Evolutionary conservation across 768 basidiomycete genomes (phyloP).

Genomic region (Candolleomyces efflorescens): DNA sequence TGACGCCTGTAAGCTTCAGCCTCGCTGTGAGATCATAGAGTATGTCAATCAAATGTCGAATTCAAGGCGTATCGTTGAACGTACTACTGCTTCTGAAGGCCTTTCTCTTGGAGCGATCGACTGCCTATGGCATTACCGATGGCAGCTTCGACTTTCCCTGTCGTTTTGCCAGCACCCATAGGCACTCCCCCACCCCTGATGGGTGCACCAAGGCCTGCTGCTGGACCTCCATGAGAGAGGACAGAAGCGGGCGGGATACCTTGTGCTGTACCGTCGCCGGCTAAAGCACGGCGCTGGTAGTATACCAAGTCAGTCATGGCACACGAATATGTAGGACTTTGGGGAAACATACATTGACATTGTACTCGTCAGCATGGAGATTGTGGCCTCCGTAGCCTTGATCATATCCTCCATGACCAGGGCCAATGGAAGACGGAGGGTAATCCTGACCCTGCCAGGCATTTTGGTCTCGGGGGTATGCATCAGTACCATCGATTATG

Average conservation of each 20-base stretch:
- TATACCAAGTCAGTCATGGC: background rate
- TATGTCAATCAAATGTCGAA: background rate
- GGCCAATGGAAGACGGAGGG: background rate
- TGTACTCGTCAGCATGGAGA: background rate
- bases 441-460: background rate
- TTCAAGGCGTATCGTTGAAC: constrained; percentile 12
- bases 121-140: constrained; percentile 43
- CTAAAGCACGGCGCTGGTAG: background rate
- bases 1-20: constrained; percentile 42
- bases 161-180: constrained; percentile 27
- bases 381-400: background rate
- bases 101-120: constrained; percentile 43
- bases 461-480: background rate
- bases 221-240: background rate
- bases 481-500: background rate
- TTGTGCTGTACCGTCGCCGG: too few species aligned
- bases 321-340: background rate
- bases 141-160: constrained; percentile 46
- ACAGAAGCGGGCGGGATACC: background rate
- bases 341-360: background rate
- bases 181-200: background rate
- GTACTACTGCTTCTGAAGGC: constrained; percentile 46
- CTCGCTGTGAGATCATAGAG: constrained; percentile 26
- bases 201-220: background rate
- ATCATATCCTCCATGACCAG: background rate